Evolutionary conservation across 306 rosid genomes (phyloP).

Genomic region (Cicer judaicum): DNA sequence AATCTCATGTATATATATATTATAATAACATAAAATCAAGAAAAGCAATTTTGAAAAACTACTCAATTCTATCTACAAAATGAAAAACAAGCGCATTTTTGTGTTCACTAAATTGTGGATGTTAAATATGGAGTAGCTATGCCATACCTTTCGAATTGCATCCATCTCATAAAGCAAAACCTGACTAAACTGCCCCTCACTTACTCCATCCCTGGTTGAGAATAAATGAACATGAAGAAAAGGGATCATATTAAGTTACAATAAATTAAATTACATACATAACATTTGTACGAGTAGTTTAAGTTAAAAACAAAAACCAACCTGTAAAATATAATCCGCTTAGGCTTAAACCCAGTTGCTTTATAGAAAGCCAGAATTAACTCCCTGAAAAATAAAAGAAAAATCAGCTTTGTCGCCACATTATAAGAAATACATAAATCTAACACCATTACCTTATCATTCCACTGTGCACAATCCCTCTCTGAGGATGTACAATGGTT

Average conservation of each 20-base stretch:
- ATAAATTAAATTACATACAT: too few species aligned
- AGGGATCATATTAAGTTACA: not conserved
- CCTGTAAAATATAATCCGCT: constrained; percentile 85
- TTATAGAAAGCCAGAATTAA: constrained; percentile 50
- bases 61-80: not conserved
- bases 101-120: too few species aligned
- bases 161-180: constrained; percentile 81
- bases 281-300: not conserved
- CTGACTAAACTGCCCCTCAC: constrained; percentile 83
- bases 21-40: not conserved
- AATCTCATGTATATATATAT: not conserved
- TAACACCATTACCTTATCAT: constrained; percentile 61
- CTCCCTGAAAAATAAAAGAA: constrained; percentile 57
- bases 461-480: constrained; percentile 60
- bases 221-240: constrained; percentile 5
- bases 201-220: constrained; percentile 77
- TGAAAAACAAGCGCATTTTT: not conserved
- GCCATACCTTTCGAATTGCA: constrained; percentile 76
- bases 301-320: constrained; percentile 30
- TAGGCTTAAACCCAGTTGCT: constrained; percentile 51
- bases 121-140: not conserved
- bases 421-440: not conserved
- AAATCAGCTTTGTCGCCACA: not conserved
- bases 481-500: constrained; percentile 30
- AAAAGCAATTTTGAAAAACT: not conserved